phyloP scores from a whole-genome alignment of 176 grass and related monocot genomes.

The Oryza glumipatula region DNA sequence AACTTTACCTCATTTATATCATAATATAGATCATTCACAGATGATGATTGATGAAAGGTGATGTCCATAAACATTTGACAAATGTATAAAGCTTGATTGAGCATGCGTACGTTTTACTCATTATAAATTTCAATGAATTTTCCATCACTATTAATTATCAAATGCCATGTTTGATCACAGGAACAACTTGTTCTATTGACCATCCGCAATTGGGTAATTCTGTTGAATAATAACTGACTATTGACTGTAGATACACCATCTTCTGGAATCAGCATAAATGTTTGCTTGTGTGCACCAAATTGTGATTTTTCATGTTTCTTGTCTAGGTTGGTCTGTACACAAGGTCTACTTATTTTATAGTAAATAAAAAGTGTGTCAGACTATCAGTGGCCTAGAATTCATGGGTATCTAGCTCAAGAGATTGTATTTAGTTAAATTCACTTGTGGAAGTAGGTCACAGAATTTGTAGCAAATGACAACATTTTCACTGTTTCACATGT shows the following conservation, averaged over 20 bases:
- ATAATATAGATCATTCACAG: neutral
- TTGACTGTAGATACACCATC: neutral
- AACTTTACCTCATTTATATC: neutral
- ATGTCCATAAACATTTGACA: neutral
- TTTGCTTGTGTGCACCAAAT: neutral
- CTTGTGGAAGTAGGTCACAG: neutral
- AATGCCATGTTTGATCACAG: neutral
- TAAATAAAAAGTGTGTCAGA: neutral
- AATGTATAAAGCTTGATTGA: conserved; percentile 21
- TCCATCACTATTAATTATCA: neutral
- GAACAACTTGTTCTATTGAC: neutral
- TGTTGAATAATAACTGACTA: neutral
- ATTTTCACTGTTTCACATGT: neutral
- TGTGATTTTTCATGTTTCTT: conserved; percentile 13
- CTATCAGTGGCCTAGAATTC: neutral
- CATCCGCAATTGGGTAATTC: conserved; percentile 6
- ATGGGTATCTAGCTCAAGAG: neutral
- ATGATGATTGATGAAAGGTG: neutral
- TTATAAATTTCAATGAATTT: conserved; percentile 2
- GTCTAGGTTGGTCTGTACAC: neutral
- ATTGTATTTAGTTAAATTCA: neutral
- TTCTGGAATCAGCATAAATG: conserved; percentile 5
- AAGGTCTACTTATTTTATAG: neutral
- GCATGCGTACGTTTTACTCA: conserved; percentile 6
- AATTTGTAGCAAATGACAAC: conserved; percentile 12